A percentile compares a stretch with the other conserved stretches of the same genome.
Evolutionary conservation across 768 basidiomycete species (phyloP).

Genomic region (Rhizopogon sp.): DNA sequence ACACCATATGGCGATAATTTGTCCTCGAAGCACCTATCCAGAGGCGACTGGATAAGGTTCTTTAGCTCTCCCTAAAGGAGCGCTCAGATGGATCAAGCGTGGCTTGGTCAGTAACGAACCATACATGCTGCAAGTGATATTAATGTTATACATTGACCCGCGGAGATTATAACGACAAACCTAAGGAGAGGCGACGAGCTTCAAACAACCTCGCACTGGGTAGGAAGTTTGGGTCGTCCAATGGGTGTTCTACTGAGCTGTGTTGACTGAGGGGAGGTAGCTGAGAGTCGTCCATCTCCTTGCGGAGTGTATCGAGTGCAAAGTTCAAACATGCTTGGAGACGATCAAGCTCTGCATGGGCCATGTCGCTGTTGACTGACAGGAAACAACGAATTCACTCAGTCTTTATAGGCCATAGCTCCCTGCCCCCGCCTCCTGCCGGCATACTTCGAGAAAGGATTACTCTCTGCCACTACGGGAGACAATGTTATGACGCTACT

Average conservation of each 20-base stretch:
- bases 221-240: background rate
- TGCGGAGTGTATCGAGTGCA: background rate
- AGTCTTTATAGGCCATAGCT: background rate
- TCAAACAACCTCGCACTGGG: background rate
- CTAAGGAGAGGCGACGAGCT: constrained; percentile 1
- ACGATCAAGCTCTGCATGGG: background rate
- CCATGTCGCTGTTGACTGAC: background rate
- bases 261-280: background rate
- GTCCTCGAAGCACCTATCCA: background rate
- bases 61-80: constrained; percentile 1
- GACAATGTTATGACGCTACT: too few relatives aligned
- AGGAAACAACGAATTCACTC: background rate
- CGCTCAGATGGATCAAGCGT: background rate
- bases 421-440: too few relatives aligned
- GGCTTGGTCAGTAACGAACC: background rate
- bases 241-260: background rate
- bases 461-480: too few relatives aligned
- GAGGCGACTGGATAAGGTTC: background rate
- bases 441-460: background rate
- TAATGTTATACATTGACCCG: background rate
- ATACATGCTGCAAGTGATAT: background rate
- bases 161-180: background rate
- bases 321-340: background rate
- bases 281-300: background rate
- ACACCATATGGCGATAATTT: constrained; percentile 11